Base-by-base conservation (phyloP, 495 filamentous ascomycete genomes). In the Hypoxylon perforatum region DNA sequence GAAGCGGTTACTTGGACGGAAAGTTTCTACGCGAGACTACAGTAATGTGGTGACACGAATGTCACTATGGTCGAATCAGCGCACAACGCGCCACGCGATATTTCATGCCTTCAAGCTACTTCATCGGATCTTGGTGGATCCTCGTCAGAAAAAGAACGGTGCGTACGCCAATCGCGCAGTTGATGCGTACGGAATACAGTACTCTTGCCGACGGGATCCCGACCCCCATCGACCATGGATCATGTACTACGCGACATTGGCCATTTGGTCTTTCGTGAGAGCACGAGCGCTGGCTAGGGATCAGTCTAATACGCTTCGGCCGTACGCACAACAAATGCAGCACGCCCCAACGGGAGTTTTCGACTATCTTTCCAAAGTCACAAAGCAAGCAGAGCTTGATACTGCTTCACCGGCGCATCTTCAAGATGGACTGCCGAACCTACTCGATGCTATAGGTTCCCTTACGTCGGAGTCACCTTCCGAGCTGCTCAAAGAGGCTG, bases 221-320 rank as follows among this genome's bases (percentile, higher is more conserved):
- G 86, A 97, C 41, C 88, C 97, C 18, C 95, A 98, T 70, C 87
- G 95, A 22, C 93, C 95, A 1, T 99, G 95, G 95, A 92, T 98
- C 35, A 86, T 99, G 76, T 99, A 97, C 75, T 95, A 94, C 56
- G 92, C 95, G 0, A 88, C 90, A 0, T 79, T 98, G 59, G 91
- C 94, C 47, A 92, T 97, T 23, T 99, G 94, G 94, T 92, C 86
- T 17, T 99, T 95, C 71, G 93, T 92, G 15, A 93, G 88, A 68
- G 94, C 95, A 0, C 75, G 96, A 52, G 92, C 94, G 62, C 90
- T 70, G 54, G 56, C 73, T 59, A 64, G 67, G 66, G 47, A 55
- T 57, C 22, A 76, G 60, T 25, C 62, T 46, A 50, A 72, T 70
- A 49, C 69, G 8, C 63, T 64, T 15, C 64, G 59, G 8, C 63